Base-by-base conservation (phyloP, 805 yeast species). In the Barnettozyma salicaria region DNA sequence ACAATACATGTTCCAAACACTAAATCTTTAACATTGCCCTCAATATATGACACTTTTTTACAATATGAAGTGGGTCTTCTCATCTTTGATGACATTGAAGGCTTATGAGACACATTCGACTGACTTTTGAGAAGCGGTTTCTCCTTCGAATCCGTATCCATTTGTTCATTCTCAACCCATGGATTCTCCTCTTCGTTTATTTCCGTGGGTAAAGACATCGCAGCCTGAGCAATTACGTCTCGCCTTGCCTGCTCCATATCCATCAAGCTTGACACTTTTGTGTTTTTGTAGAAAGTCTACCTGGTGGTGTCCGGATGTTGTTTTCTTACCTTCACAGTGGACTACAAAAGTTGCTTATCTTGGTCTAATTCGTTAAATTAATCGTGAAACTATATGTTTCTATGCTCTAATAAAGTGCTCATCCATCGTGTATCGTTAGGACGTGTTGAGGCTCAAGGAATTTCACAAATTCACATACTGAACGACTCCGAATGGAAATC, bases 1-100 rank as follows among this genome's bases (percentile, higher is more conserved):
- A 89, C 95, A 11, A 92, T 73, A 47, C 95, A 81, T 4, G 89
- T 74, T 10, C 96, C 96, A 57, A 85, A 79, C 2, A 90, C 72
- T 48, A 78, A 32, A 14, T 53, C 56, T 7, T 37, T 49, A 14
- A 48, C 36, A 5, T n/a, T 19, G 1, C 51, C 48, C n/a, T 45
- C 36, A 17, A 54, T 48, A 22, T 39, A 26, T 3, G 52, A 48
- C n/a, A 44, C 27, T 29, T 49, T 52, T n/a, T 44, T 35, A 11
- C 27, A 27, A 7, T 30, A 35, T 4, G 35, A n/a, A 19, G 22
- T 10, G 5, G 40, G 13, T n/a, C 28, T 21, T 5, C 26, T n/a
- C 32, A 27, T 19, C 18, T 34, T 27, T 11, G 34, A 20, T 34
- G 34, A n/a, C 18, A 27, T 27, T 18, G 31, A 12, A 16, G 30